Conservation (phyloP, 106 monocot genomes). For the Acanthochlamys bracteata region DNA sequence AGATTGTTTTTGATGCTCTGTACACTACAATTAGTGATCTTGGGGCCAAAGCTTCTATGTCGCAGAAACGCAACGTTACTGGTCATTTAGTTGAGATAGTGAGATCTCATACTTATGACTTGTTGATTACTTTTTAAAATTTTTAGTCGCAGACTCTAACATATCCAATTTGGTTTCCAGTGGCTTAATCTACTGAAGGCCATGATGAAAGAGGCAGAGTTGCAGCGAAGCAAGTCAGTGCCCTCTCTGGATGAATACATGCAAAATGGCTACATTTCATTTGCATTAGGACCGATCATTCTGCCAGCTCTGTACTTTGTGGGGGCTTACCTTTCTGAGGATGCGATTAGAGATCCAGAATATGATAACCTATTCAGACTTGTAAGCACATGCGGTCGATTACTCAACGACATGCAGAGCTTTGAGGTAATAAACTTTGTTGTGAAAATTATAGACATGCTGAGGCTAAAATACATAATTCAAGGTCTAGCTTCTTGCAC, state of each 20-base stretch:
- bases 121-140: neutral
- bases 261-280: slow-evolving; percentile 75
- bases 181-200: slow-evolving; percentile 69
- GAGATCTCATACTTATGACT: slow-evolving; percentile 12
- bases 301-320: slow-evolving; percentile 77
- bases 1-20: slow-evolving; percentile 62
- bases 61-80: slow-evolving; percentile 50
- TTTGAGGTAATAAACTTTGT: slow-evolving; percentile 44
- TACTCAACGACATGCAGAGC: slow-evolving; percentile 73
- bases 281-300: slow-evolving; percentile 80
- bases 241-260: slow-evolving; percentile 70
- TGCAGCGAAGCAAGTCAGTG: slow-evolving; percentile 38
- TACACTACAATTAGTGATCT: slow-evolving; percentile 58
- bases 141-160: neutral
- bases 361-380: slow-evolving; percentile 51
- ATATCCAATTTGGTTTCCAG: slow-evolving; percentile 23
- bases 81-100: slow-evolving; percentile 63
- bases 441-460: no score
- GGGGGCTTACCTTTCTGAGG: slow-evolving; percentile 48
- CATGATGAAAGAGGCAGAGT: slow-evolving; percentile 77
- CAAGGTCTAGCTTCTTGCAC: no score
- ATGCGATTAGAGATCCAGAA: slow-evolving; percentile 36
- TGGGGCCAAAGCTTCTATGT: slow-evolving; percentile 41
- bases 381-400: slow-evolving; percentile 74
- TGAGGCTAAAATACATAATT: no score